Base-by-base conservation (phyloP, 345 rosid species). In the Eucalyptus virginea region DNA sequence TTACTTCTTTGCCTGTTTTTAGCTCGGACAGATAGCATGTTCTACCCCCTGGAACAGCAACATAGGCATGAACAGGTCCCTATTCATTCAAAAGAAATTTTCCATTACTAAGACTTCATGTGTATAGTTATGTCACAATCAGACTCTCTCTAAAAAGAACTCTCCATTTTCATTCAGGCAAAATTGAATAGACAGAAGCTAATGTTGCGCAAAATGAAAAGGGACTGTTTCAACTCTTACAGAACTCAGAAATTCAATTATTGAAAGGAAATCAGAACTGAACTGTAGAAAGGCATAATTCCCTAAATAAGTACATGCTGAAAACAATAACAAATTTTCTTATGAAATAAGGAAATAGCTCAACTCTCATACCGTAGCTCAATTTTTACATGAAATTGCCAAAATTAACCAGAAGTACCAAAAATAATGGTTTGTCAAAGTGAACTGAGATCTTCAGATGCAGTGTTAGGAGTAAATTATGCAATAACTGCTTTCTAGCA, bases 1-100 rank as follows among this genome's bases (percentile, higher is more conserved):
- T 87, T 37, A 97, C 98, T 86, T 97, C 97, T 90, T 92, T 94
- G 4, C 99, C 99, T 1, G 98, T 94, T 90, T 91, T 96, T 89
- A 97, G 90, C 93, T 96, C 99, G 0, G 99, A 96, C 65, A 97
- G 97, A 90, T 96, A 96, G 94, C 97, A 92, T 69, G 99, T 97
- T 93, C 93, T 95, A 83, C 96, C 98, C 34, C 98, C 98, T 86
- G 99, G 98, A 89, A 95, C 92, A 86, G 95, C 93, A 49, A 95
- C 93, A 89, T 96, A 97, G 45, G 99, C 96, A 92, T 96, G 99
- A 16, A 97, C 97, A 40, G 99, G 98, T 67, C 99, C 99, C 98
- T 96, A 92, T 69, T 58, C 67, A 81, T 87, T 88, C 86, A 87
- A 34, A 65, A 7, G n/a, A 34, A 40, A 88, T 18, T 37, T 19